Conservation (phyloP, 2,329 filamentous ascomycete species). For the Nothophoma quercina region DNA sequence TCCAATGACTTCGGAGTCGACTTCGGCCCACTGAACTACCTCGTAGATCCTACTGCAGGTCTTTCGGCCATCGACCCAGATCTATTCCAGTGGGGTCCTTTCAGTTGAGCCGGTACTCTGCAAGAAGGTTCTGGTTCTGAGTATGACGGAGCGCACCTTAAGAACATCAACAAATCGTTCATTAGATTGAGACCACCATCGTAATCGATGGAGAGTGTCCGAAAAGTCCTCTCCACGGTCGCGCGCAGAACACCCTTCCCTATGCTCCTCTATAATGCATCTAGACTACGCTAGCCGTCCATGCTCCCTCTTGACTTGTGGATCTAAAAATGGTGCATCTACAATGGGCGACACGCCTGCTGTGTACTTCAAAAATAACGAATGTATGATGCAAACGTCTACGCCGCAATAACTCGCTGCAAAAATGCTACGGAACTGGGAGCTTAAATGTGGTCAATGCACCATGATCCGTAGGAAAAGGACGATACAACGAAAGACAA, state of each 20-base stretch:
- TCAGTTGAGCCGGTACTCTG: too few species aligned
- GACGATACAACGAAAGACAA: conserved; percentile 3
- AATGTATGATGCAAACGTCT: neutral
- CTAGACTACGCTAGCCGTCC: neutral
- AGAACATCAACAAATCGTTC: too few species aligned
- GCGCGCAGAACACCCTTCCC: neutral
- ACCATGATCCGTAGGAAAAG: neutral
- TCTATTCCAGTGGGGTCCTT: too few species aligned
- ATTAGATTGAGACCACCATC: too few species aligned
- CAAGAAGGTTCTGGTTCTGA: too few species aligned
- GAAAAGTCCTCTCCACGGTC: too few species aligned
- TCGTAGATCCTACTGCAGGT: too few species aligned
- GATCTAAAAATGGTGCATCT: neutral
- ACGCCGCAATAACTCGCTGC: neutral
- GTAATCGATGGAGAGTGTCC: too few species aligned
- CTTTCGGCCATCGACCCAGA: too few species aligned
- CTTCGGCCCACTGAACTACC: too few species aligned
- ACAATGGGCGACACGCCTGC: neutral
- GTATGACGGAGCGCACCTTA: too few species aligned
- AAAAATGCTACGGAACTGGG: neutral
- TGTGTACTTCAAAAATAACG: neutral
- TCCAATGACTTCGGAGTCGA: too few species aligned
- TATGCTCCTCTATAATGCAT: neutral
- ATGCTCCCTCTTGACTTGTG: neutral
- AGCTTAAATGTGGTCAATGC: neutral